phyloP scores from a whole-genome alignment of 2,329 filamentous ascomycete species.

The Aureobasidium sp. region DNA sequence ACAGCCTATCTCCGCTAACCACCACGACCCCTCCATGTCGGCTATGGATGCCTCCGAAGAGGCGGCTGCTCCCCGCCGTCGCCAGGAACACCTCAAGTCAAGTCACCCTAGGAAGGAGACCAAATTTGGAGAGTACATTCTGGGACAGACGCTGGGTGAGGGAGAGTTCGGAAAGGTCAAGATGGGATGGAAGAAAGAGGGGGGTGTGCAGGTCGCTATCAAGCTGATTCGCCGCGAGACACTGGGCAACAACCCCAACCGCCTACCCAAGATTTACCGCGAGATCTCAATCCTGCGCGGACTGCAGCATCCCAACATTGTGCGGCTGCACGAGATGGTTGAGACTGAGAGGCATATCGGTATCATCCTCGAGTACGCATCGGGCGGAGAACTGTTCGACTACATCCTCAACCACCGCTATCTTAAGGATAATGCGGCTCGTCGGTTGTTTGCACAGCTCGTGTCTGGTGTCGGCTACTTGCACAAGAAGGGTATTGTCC shows the following conservation, averaged over 20 bases:
- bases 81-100: slow-evolving; percentile 53
- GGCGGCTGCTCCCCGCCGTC: slow-evolving; percentile 35
- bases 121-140: slow-evolving; percentile 90
- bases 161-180: slow-evolving; percentile 99
- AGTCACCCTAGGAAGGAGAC: slow-evolving; percentile 59
- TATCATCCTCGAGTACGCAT: slow-evolving; percentile 97
- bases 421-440: slow-evolving; percentile 85
- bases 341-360: slow-evolving; percentile 96
- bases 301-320: slow-evolving; percentile 92
- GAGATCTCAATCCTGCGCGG: slow-evolving; percentile 87
- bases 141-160: slow-evolving; percentile 93
- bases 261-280: slow-evolving; percentile 92
- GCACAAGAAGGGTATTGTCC: slow-evolving; percentile 97
- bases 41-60: slow-evolving; percentile 45
- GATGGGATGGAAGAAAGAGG: slow-evolving; percentile 95
- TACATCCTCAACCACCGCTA: slow-evolving; percentile 97
- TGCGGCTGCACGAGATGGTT: slow-evolving; percentile 94
- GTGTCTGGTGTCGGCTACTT: slow-evolving; percentile 95
- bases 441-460: slow-evolving; percentile 87
- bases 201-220: slow-evolving; percentile 87
- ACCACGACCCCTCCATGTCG: slow-evolving; percentile 40
- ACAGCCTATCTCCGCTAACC: slow-evolving; percentile 35
- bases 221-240: slow-evolving; percentile 93
- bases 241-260: slow-evolving; percentile 78
- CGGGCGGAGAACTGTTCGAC: slow-evolving; percentile 94